Percentiles rank a stretch among this genome's conserved stretches.
Conservation (phyloP, 1,139 yeast genomes). For the Waltiozyma solani region DNA sequence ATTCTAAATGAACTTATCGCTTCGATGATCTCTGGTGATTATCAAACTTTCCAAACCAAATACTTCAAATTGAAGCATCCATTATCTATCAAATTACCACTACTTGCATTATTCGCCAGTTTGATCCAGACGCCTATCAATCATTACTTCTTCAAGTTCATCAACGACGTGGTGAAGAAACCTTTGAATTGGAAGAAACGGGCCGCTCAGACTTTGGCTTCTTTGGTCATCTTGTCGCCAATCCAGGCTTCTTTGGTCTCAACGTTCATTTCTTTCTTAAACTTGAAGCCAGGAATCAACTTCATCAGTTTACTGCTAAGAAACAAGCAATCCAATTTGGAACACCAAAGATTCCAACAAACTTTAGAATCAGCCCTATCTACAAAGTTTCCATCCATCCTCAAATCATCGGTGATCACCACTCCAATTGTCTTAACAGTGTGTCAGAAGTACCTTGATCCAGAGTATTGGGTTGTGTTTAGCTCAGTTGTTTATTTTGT, state of each 20-base stretch:
- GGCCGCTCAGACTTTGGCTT: conserved; percentile 36
- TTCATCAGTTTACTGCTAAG: not conserved
- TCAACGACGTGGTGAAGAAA: conserved; percentile 34
- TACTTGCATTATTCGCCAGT: conserved; percentile 66
- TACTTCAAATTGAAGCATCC: conserved; percentile 16
- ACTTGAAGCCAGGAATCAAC: conserved; percentile 10
- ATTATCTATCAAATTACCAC: conserved; percentile 22
- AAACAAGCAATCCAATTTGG: not conserved
- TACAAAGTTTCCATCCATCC: conserved; percentile 34
- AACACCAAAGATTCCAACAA: not conserved
- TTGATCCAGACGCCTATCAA: conserved; percentile 64
- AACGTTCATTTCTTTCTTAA: conserved; percentile 39
- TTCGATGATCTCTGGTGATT: conserved; percentile 39
- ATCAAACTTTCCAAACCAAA: conserved; percentile 11
- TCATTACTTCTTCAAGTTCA: conserved; percentile 37
- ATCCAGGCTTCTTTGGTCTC: conserved; percentile 41
- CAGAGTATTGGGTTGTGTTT: conserved; percentile 79
- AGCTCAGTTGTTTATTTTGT: conserved; percentile 66
- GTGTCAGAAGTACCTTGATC: conserved; percentile 69
- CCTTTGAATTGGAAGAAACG: conserved; percentile 30
- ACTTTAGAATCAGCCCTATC: not conserved
- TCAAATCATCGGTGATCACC: conserved; percentile 54
- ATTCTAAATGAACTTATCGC: conserved; percentile 54
- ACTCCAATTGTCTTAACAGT: conserved; percentile 51
- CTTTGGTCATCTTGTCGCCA: conserved; percentile 50